Evolutionary conservation across 2,329 filamentous ascomycete species (phyloP).

Genomic region (Trichoderma pleuroti): DNA sequence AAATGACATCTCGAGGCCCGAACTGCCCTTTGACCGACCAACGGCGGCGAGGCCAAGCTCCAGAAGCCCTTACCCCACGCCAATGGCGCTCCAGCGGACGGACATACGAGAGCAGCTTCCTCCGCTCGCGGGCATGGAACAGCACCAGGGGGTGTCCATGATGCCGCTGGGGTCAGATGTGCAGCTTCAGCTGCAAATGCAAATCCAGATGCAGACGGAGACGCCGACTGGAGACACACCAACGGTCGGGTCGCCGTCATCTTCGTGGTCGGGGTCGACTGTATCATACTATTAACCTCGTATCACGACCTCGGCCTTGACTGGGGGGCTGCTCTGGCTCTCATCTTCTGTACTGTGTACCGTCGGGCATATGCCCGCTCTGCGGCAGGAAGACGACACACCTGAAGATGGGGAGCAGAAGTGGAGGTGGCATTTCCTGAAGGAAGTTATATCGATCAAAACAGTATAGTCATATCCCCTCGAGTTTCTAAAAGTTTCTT

Average conservation of each 20-base stretch:
- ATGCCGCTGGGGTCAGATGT: not conserved
- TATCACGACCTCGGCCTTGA: not conserved
- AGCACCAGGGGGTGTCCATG: not conserved
- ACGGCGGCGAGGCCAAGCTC: not conserved
- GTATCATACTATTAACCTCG: constrained; percentile 2
- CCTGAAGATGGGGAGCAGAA: not conserved
- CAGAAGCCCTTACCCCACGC: constrained; percentile 15
- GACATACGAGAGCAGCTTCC: constrained; percentile 9
- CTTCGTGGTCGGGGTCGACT: constrained; percentile 15
- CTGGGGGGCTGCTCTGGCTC: not conserved
- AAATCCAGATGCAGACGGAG: constrained; percentile 1
- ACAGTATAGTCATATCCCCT: not conserved
- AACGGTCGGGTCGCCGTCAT: not conserved
- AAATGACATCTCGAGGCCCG: not conserved
- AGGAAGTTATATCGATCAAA: not conserved
- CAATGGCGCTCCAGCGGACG: constrained; percentile 7
- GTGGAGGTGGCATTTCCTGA: not conserved
- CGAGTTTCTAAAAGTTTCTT: not conserved
- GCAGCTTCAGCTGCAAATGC: not conserved
- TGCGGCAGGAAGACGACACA: not conserved
- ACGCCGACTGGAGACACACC: not conserved
- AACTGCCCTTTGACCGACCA: not conserved
- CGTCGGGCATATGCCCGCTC: not conserved
- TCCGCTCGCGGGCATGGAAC: not conserved
- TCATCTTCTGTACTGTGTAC: not conserved